A percentile compares a stretch with the other conserved stretches of the same genome.
phyloP scores from a whole-genome alignment of 2,329 filamentous ascomycete genomes.

The Didymella pomorum region DNA sequence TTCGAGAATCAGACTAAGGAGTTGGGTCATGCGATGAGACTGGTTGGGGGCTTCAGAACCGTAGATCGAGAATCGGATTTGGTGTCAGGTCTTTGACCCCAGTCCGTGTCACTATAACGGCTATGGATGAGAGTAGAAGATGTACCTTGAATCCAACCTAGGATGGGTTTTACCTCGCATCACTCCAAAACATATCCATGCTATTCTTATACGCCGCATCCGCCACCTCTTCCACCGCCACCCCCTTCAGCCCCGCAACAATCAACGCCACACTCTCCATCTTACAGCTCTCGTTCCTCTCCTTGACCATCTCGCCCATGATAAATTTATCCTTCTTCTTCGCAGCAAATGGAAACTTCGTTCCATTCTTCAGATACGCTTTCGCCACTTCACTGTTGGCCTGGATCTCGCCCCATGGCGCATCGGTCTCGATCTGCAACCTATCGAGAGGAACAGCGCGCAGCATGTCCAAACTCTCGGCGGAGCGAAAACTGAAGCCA shows the following conservation, averaged over 20 bases:
- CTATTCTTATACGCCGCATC: slow-evolving; percentile 53
- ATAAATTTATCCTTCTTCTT: slow-evolving; percentile 63
- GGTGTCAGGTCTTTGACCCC: background rate
- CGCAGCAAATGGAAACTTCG: slow-evolving; percentile 47
- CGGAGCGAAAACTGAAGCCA: slow-evolving; percentile 56
- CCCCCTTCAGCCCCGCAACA: slow-evolving; percentile 59
- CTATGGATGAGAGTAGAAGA: background rate
- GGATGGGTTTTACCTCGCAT: too few relatives aligned
- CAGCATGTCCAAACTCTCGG: slow-evolving; percentile 55
- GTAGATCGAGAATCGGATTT: background rate
- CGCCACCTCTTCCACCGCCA: slow-evolving; percentile 55
- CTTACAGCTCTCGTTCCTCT: slow-evolving; percentile 60
- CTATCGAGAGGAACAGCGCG: slow-evolving; percentile 51
- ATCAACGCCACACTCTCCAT: slow-evolving; percentile 59
- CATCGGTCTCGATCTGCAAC: slow-evolving; percentile 60
- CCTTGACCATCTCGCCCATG: slow-evolving; percentile 58
- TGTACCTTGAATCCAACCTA: too few relatives aligned
- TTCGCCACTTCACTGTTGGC: slow-evolving; percentile 50
- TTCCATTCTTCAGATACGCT: slow-evolving; percentile 53
- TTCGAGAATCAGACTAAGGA: background rate
- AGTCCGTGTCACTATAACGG: background rate
- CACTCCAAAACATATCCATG: slow-evolving; percentile 22
- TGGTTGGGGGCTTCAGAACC: background rate
- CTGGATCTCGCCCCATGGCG: slow-evolving; percentile 59
- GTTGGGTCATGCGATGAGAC: background rate